These are phyloP conservation scores for Colletotrichum cuscutae DNA, from an alignment of 2,329 filamentous ascomycete genomes.

Conservation along the genomic window DNA sequence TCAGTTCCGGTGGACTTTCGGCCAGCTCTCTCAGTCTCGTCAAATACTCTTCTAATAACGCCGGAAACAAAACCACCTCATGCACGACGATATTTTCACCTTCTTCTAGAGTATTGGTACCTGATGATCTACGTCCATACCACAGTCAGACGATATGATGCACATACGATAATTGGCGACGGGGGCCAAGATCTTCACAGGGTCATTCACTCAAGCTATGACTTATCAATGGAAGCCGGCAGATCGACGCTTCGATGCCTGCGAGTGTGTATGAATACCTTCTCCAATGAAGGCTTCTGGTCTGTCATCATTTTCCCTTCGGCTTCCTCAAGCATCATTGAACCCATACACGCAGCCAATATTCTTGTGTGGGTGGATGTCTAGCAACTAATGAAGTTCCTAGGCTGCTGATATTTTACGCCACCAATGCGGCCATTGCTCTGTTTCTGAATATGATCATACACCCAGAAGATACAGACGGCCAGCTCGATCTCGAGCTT, in stretches of 20 bases:
- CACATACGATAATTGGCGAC: constrained; percentile 9
- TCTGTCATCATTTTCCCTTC: neutral
- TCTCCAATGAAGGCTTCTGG: neutral
- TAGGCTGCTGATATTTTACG: constrained; percentile 29
- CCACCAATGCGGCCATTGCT: constrained; percentile 33
- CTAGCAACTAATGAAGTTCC: neutral
- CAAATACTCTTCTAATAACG: neutral
- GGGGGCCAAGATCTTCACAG: constrained; percentile 35
- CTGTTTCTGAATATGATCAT: constrained; percentile 36
- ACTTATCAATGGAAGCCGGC: constrained; percentile 38
- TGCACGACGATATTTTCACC: neutral
- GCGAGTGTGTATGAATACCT: neutral
- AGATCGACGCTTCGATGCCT: constrained; percentile 37
- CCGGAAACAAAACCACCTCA: neutral
- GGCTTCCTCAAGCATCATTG: neutral
- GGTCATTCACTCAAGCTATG: constrained; percentile 38
- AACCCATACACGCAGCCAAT: neutral
- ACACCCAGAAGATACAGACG: constrained; percentile 12
- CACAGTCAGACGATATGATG: constrained; percentile 36
- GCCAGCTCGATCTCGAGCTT: constrained; percentile 10
- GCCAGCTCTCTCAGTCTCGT: constrained; percentile 3
- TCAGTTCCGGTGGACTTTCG: constrained; percentile 35
- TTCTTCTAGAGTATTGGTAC: constrained; percentile 38
- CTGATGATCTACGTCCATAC: constrained; percentile 36
- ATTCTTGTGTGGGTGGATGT: too few relatives aligned